Conservation (phyloP, 805 yeast genomes). For the Candida sithepensis region DNA sequence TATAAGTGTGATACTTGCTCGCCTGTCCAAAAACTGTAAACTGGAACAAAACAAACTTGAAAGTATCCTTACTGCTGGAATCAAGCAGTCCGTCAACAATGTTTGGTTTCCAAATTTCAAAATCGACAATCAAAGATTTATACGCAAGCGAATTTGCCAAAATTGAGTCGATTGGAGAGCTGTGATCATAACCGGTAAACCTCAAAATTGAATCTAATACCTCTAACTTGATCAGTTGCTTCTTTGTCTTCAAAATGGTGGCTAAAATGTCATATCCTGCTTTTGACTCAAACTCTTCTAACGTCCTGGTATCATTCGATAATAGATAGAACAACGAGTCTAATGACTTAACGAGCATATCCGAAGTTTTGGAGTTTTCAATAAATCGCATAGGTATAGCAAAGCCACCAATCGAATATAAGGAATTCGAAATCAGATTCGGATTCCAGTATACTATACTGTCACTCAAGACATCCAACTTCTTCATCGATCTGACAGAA, state of each 20-base stretch:
- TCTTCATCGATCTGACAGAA: background rate
- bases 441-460: constrained; percentile 17
- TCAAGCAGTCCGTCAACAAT: constrained; percentile 16
- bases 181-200: constrained; percentile 54
- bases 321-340: constrained; percentile 41
- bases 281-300: constrained; percentile 54
- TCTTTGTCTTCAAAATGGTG: constrained; percentile 48
- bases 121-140: constrained; percentile 54
- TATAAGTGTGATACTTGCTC: constrained; percentile 49
- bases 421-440: constrained; percentile 3
- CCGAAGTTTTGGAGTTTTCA: constrained; percentile 39
- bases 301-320: constrained; percentile 45
- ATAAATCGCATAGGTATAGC: constrained; percentile 42
- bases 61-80: constrained; percentile 35
- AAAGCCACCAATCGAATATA: constrained; percentile 51
- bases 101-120: constrained; percentile 51
- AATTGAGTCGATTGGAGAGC: constrained; percentile 51
- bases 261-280: constrained; percentile 61
- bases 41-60: constrained; percentile 54
- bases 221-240: constrained; percentile 35
- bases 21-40: constrained; percentile 51
- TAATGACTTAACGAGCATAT: constrained; percentile 33
- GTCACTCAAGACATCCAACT: background rate
- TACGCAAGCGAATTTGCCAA: constrained; percentile 56
- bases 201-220: constrained; percentile 46